Conservation (phyloP, 1,284 basidiomycete genomes). For the Sanghuangporus sanghuang region DNA sequence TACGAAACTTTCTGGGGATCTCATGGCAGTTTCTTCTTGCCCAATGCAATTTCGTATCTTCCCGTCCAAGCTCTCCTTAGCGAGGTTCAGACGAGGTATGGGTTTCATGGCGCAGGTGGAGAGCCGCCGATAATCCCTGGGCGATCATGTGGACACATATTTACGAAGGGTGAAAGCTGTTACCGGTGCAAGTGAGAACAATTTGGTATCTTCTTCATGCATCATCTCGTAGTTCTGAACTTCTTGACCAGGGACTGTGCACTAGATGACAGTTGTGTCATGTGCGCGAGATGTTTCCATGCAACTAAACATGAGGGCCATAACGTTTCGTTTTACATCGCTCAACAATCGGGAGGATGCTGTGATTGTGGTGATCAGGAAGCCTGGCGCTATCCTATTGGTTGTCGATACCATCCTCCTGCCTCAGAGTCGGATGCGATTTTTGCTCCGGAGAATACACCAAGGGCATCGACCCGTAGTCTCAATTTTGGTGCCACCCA, state of each 20-base stretch:
- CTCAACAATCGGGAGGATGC: slow-evolving; percentile 85
- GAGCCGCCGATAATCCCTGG: slow-evolving; percentile 57
- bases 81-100: slow-evolving; percentile 56
- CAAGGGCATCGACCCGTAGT: slow-evolving; percentile 31
- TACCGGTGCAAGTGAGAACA: slow-evolving; percentile 84
- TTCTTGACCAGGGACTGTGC: slow-evolving; percentile 70
- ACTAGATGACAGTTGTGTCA: slow-evolving; percentile 81
- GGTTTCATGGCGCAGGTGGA: slow-evolving; percentile 50
- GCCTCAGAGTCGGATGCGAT: slow-evolving; percentile 23
- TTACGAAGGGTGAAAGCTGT: slow-evolving; percentile 82
- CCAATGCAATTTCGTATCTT: slow-evolving; percentile 53
- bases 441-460: slow-evolving; percentile 25
- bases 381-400: slow-evolving; percentile 68
- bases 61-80: slow-evolving; percentile 57
- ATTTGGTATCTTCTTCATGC: background rate
- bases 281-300: slow-evolving; percentile 86
- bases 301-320: slow-evolving; percentile 79
- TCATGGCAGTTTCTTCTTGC: slow-evolving; percentile 64
- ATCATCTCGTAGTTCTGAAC: background rate
- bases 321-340: slow-evolving; percentile 88
- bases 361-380: slow-evolving; percentile 92
- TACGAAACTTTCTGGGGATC: slow-evolving; percentile 77
- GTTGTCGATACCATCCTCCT: slow-evolving; percentile 67
- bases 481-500: slow-evolving; percentile 24
- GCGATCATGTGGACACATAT: slow-evolving; percentile 69